Conservation (phyloP, 202 grass and related monocot genomes). For the Eragrostis tef region DNA sequence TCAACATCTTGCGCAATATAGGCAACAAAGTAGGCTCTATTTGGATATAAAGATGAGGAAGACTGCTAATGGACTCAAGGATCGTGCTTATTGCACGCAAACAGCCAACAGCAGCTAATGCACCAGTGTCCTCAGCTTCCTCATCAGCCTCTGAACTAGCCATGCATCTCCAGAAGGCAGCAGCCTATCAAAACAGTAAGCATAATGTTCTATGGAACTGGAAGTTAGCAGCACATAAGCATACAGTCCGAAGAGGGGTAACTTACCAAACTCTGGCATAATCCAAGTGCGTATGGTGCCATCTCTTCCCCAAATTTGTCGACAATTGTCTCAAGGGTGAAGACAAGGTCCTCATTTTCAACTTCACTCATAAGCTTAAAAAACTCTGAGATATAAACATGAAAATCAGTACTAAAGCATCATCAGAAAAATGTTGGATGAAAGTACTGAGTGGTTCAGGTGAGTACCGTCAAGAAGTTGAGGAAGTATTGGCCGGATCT, state of each 20-base stretch:
- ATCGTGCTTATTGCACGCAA: conserved; percentile 91
- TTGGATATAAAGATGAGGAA: conserved; percentile 86
- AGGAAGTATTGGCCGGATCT: conserved; percentile 88
- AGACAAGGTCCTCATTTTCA: conserved; percentile 92
- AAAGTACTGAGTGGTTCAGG: not conserved
- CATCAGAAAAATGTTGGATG: conserved; percentile 14
- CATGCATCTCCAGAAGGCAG: conserved; percentile 86
- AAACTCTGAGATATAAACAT: conserved; percentile 67
- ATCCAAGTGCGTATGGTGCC: conserved; percentile 88
- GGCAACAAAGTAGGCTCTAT: conserved; percentile 82
- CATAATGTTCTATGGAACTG: conserved; percentile 2
- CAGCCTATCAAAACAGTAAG: conserved; percentile 59
- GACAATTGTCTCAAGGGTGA: conserved; percentile 89
- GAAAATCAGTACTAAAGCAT: conserved; percentile 36
- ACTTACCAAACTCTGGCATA: conserved; percentile 88
- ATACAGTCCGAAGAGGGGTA: conserved; percentile 9
- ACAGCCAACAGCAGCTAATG: conserved; percentile 84
- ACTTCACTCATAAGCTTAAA: conserved; percentile 94
- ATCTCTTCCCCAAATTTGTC: conserved; percentile 97
- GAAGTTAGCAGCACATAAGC: conserved; percentile 4
- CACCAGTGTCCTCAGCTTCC: conserved; percentile 85
- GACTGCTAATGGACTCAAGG: conserved; percentile 85
- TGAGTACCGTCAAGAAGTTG: conserved; percentile 91
- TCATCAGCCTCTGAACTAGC: conserved; percentile 66
- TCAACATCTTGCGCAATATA: conserved; percentile 80